Base-by-base conservation (phyloP, 116 monocot species). In the Zostera marina region DNA sequence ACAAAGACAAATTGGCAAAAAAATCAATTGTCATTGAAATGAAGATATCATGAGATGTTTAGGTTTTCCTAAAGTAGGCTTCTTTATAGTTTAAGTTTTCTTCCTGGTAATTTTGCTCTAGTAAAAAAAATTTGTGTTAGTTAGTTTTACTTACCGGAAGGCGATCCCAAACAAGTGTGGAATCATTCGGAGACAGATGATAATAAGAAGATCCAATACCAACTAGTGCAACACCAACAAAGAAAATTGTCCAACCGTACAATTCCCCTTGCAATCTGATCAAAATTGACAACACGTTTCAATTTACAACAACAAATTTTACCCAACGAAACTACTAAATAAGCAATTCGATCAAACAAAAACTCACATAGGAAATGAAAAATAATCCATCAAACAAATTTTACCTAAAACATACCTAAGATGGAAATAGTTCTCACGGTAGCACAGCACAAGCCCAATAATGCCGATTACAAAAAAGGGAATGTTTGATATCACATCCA, bases 161-260 rank as follows among this genome's bases (percentile, higher is more conserved):
- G 10, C 89, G 79, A 70, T 96, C 89, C 96, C 96, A 96, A 14
- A 96, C 89, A 63, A 96, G 89, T 11, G 68, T 72, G 63, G 77
- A 66, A 76, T 96, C 85, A 76, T 83, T 76, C 44, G 96, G 96
- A 32, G 67, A 43, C 24, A 84, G 78, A 74, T 96, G 96, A 66
- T 96, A 96, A 56, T 96, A 96, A 14, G 85, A 82, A 5, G 96
- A 96, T 39, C 96, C 96, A 44, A 96, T 75, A 64, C 74, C 77
- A 44, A 89, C 89, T 45, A 80, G 85, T 68, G 77, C 63, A 14
- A 96, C 78, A 61, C 89, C 85, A 44, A 77, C 13, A 68, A 89
- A 96, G 72, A 96, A 96, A 60, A 62, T 62, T 15, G 80, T 78
- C 89, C 96, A 96, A 54, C 96, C 82, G 74, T 63, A 78, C 25